A percentile compares a stretch with the other conserved stretches of the same genome.
phyloP scores from a whole-genome alignment of 805 yeast species.

The Wickerhamiella azymoides region DNA sequence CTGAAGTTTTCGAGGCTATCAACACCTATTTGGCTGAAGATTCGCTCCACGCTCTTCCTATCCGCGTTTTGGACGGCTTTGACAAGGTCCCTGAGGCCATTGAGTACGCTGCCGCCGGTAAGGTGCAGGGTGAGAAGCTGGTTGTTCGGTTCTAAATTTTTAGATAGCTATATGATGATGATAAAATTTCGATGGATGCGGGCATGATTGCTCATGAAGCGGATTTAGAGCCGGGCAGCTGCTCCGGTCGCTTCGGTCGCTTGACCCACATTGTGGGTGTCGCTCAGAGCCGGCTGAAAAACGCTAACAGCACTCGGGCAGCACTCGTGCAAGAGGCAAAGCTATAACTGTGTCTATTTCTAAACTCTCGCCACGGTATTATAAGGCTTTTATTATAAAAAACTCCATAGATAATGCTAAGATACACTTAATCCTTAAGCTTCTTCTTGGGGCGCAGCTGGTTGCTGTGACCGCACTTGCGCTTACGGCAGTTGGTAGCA shows the following conservation, averaged over 20 bases:
- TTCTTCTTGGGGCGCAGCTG: constrained; percentile 99
- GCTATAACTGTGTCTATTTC: too few relatives aligned
- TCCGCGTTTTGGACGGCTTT: constrained; percentile 16
- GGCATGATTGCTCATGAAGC: too few relatives aligned
- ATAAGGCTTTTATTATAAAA: background rate
- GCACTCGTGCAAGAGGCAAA: too few relatives aligned
- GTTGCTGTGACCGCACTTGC: constrained; percentile 99
- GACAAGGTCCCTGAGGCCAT: constrained; percentile 17
- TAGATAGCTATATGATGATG: background rate
- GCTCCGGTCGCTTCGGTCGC: too few relatives aligned
- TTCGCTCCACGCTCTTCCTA: constrained; percentile 12
- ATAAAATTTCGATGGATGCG: too few relatives aligned
- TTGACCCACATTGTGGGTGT: too few relatives aligned
- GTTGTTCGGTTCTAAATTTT: constrained; percentile 12
- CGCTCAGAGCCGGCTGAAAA: too few relatives aligned
- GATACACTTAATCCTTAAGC: constrained; percentile 59
- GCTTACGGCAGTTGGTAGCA: constrained; percentile 99
- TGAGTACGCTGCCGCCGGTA: constrained; percentile 13
- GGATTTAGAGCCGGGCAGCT: too few relatives aligned
- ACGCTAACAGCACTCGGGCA: too few relatives aligned
- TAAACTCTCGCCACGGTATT: too few relatives aligned
- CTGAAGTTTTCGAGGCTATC: constrained; percentile 9
- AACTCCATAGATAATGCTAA: background rate
- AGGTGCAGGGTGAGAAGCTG: constrained; percentile 17
- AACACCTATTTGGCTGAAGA: constrained; percentile 10